These are phyloP conservation scores for Aspergillus calidoustus DNA, from an alignment of 2,329 filamentous ascomycete species.

Conservation along the genomic window DNA sequence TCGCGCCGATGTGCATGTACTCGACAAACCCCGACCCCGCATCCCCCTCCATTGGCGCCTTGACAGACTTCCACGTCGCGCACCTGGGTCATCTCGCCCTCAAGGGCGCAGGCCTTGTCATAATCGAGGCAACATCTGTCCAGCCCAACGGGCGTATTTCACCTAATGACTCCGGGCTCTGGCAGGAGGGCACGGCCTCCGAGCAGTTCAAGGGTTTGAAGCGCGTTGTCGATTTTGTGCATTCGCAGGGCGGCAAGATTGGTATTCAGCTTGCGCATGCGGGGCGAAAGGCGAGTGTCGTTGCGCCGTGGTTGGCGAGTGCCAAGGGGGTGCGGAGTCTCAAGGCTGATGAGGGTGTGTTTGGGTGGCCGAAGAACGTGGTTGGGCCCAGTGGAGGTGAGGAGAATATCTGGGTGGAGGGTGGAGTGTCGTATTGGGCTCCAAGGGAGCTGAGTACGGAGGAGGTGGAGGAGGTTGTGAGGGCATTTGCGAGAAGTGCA, in stretches of 20 bases:
- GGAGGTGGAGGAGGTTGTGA: conserved; percentile 46
- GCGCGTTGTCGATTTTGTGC: conserved; percentile 12
- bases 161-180: conserved; percentile 9
- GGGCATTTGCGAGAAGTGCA: conserved; percentile 48
- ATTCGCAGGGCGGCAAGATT: conserved; percentile 8
- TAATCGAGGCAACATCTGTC: conserved; percentile 7
- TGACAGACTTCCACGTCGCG: conserved; percentile 13
- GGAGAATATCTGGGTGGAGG: conserved; percentile 4
- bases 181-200: conserved; percentile 51
- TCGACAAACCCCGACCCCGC: conserved; percentile 50
- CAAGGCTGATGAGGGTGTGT: conserved; percentile 6
- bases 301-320: conserved; percentile 6
- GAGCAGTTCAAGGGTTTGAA: conserved; percentile 39
- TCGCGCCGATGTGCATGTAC: conserved; percentile 16
- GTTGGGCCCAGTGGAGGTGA: conserved; percentile 9
- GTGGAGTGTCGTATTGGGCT: conserved; percentile 34
- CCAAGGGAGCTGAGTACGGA: conserved; percentile 32
- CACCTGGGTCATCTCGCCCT: conserved; percentile 9
- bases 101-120: conserved; percentile 10
- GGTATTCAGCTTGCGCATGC: conserved; percentile 13
- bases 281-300: conserved; percentile 9
- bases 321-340: background rate
- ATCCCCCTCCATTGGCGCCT: background rate
- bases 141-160: conserved; percentile 12
- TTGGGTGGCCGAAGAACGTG: conserved; percentile 12